Percentiles rank a stretch among this genome's conserved stretches.
Conservation (phyloP, 257 asterid species). For the Solanum neorickii region DNA sequence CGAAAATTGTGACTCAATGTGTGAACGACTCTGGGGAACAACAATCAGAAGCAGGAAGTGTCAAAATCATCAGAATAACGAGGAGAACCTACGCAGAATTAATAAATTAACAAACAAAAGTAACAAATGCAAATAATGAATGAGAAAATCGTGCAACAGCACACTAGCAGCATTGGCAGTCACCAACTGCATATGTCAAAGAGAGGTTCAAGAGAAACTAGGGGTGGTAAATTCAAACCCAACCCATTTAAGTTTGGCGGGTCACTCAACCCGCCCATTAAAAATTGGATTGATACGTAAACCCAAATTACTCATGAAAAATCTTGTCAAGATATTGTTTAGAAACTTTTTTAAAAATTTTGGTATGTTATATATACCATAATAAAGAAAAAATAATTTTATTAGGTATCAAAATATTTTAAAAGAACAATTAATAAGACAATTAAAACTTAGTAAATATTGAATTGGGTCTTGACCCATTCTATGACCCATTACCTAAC, state of each 20-base stretch:
- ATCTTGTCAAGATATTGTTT: too few species aligned
- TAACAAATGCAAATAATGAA: neutral
- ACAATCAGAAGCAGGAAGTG: slow-evolving; percentile 1
- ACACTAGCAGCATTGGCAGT: neutral
- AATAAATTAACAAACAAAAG: neutral
- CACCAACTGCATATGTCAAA: neutral
- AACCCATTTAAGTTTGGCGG: neutral
- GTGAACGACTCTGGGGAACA: slow-evolving; percentile 65
- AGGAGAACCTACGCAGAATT: neutral
- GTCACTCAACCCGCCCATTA: neutral
- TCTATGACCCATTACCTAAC: neutral
- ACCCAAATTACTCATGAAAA: neutral
- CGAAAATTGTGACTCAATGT: slow-evolving; percentile 81
- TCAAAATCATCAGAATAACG: slow-evolving; percentile 4
- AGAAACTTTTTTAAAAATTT: neutral
- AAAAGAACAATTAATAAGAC: neutral
- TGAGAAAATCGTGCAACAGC: neutral
- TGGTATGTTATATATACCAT: neutral
- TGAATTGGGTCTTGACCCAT: neutral
- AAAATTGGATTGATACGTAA: too few species aligned
- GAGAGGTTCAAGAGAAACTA: neutral
- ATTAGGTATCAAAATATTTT: neutral
- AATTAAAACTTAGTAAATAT: neutral
- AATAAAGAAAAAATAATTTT: neutral
- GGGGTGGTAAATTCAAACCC: neutral